A percentile compares a stretch with the other conserved stretches of the same genome.
Conservation (phyloP, 345 rosid species). For the Euclidium syriacum region DNA sequence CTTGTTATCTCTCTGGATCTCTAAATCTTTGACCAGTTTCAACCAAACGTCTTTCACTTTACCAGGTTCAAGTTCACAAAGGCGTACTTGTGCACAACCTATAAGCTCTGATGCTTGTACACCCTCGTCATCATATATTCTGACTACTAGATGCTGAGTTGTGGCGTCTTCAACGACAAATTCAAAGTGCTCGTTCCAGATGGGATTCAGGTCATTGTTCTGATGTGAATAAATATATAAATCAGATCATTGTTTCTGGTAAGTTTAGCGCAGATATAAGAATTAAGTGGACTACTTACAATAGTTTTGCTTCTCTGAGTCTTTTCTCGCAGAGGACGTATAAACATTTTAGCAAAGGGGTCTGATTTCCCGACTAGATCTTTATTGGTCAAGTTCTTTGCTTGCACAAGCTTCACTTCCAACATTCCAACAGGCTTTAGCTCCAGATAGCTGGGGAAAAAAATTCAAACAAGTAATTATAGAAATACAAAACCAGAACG, state of each 20-base stretch:
- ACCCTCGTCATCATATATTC: conserved; percentile 89
- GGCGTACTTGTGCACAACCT: conserved; percentile 78
- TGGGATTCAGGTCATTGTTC: conserved; percentile 95
- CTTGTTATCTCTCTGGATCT: conserved; percentile 89
- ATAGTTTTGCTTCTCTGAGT: conserved; percentile 79
- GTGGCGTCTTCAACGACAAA: conserved; percentile 82
- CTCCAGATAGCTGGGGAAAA: conserved; percentile 72
- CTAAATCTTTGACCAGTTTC: conserved; percentile 95
- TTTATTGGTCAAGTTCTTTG: conserved; percentile 85
- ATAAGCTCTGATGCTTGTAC: conserved; percentile 79
- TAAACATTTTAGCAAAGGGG: conserved; percentile 73
- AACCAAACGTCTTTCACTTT: conserved; percentile 99
- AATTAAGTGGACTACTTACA: conserved; percentile 40
- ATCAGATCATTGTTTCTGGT: conserved; percentile 14
- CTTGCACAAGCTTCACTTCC: conserved; percentile 99
- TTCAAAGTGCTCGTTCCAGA: conserved; percentile 98
- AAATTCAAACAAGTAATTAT: conserved; percentile 13
- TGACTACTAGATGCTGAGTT: conserved; percentile 89
- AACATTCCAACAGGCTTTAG: conserved; percentile 82
- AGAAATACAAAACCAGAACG: neutral
- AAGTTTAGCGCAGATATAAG: neutral
- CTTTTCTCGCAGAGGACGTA: conserved; percentile 78
- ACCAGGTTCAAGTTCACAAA: conserved; percentile 90
- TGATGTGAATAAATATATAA: conserved; percentile 24
- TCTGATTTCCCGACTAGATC: conserved; percentile 96